Conservation (phyloP, 208 protist species). For the Polymyxa betae region DNA sequence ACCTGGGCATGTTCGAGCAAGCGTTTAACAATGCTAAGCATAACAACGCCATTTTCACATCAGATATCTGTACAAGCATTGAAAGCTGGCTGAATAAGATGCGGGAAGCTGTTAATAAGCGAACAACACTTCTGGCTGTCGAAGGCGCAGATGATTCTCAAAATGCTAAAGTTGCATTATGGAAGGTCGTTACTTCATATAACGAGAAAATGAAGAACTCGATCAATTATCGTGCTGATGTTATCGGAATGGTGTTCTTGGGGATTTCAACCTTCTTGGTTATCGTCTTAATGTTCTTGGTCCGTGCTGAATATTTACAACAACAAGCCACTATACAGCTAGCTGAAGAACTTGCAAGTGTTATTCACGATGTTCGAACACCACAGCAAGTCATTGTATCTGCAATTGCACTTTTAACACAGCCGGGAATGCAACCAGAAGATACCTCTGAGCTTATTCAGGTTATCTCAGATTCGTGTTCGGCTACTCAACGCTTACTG, state of each 20-base stretch:
- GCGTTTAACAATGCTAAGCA: neutral
- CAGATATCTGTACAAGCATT: neutral
- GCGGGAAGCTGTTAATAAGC: neutral
- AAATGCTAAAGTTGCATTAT: neutral
- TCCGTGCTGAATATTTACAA: conserved; percentile 22
- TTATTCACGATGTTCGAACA: conserved; percentile 51
- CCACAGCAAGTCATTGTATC: conserved; percentile 48
- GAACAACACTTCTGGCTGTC: neutral
- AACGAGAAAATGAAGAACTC: neutral
- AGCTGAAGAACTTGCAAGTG: conserved; percentile 39
- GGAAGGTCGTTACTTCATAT: neutral
- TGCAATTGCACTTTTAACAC: neutral
- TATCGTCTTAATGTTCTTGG: conserved; percentile 20
- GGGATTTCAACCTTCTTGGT: neutral
- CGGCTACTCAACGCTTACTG: conserved; percentile 42
- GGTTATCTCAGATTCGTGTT: conserved; percentile 37
- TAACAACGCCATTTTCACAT: neutral
- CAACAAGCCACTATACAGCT: conserved; percentile 25
- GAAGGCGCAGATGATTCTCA: too few relatives aligned
- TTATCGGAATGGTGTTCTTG: conserved; percentile 37
- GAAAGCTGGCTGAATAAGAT: neutral
- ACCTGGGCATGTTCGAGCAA: neutral
- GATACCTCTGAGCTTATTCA: neutral
- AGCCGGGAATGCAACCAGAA: neutral
- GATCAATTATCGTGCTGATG: neutral